phyloP scores from a whole-genome alignment of 108 stramenopile genomes.

The Skeletonema tropicum region DNA sequence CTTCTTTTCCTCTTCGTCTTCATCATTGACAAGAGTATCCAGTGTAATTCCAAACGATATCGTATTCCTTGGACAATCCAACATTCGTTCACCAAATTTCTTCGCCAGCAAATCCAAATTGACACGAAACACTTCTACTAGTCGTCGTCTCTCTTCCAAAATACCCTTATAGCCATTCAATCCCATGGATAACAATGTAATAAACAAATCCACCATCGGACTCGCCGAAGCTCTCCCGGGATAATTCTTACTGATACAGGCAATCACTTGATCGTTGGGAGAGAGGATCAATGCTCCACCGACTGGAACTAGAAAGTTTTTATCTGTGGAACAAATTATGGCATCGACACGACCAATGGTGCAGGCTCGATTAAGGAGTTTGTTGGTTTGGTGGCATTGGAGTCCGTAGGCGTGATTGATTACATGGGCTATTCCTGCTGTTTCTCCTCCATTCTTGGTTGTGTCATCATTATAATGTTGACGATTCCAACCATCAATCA shows the following conservation, averaged over 20 bases:
- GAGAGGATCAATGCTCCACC: constrained; percentile 93
- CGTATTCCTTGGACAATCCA: constrained; percentile 87
- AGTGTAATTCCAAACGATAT: constrained; percentile 97
- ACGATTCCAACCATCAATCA: constrained; percentile 62
- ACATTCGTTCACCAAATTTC: constrained; percentile 83
- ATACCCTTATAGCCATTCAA: constrained; percentile 76
- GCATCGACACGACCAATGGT: constrained; percentile 95
- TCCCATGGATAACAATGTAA: constrained; percentile 96
- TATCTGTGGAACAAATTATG: constrained; percentile 97
- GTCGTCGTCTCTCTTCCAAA: constrained; percentile 61
- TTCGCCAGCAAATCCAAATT: constrained; percentile 67
- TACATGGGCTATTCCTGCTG: constrained; percentile 78
- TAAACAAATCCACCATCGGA: constrained; percentile 95
- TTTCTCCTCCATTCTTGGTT: constrained; percentile 4
- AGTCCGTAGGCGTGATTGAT: constrained; percentile 99
- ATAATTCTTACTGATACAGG: constrained; percentile 89
- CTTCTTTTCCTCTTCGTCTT: constrained; percentile 20
- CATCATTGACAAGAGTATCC: constrained; percentile 54
- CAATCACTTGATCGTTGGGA: constrained; percentile 72
- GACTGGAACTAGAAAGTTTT: constrained; percentile 99
- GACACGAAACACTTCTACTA: constrained; percentile 56
- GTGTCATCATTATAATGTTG: not conserved
- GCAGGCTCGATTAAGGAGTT: constrained; percentile 84
- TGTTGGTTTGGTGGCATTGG: constrained; percentile 83
- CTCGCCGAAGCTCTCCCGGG: constrained; percentile 96